phyloP scores from a whole-genome alignment of 305 asterid species.

The Stenogyne calaminthoides region DNA sequence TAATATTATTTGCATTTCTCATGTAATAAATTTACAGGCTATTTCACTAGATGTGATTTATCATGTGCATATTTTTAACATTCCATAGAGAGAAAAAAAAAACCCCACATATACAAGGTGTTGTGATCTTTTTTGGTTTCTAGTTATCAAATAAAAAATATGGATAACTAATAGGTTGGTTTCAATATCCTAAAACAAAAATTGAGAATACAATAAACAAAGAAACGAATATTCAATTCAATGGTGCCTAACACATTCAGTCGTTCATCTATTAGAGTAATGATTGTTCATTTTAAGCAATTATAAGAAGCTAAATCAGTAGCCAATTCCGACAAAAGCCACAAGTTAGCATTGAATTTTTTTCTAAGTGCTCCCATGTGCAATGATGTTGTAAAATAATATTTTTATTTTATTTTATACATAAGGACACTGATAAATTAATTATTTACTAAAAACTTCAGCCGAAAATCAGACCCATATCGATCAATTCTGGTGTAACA shows the following conservation, averaged over 20 bases:
- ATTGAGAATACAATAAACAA: too few species aligned
- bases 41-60: too few species aligned
- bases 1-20: too few species aligned
- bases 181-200: too few species aligned
- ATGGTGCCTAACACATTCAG: too few species aligned
- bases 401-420: not conserved
- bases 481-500: not conserved
- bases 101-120: not conserved
- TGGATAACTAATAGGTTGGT: too few species aligned
- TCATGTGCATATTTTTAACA: too few species aligned
- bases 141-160: too few species aligned
- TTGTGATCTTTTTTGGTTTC: not conserved
- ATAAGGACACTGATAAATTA: not conserved
- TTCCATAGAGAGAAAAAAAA: too few species aligned
- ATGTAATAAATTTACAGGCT: too few species aligned
- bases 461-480: not conserved
- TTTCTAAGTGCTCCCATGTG: not conserved
- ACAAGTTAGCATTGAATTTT: not conserved
- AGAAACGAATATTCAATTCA: too few species aligned
- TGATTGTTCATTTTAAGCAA: not conserved
- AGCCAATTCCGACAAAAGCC: not conserved
- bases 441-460: not conserved
- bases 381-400: not conserved
- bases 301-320: not conserved
- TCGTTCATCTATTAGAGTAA: too few species aligned